Percentiles rank a stretch among this genome's conserved stretches.
Conservation (phyloP, 148 eudicot species). For the Dianthus caryophyllus region DNA sequence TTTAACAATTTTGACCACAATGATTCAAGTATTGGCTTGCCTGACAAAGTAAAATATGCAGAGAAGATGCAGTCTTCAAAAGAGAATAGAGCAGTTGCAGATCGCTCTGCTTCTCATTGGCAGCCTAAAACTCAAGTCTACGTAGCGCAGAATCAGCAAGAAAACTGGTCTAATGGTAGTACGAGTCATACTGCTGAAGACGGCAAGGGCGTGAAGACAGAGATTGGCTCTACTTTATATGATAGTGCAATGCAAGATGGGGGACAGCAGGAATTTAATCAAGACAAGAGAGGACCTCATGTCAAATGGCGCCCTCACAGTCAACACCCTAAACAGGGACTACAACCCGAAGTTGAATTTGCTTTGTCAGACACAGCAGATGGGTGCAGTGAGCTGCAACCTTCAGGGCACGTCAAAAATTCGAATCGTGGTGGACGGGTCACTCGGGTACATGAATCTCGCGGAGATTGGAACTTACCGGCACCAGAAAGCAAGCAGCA, state of each 20-base stretch:
- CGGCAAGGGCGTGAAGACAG: conserved; percentile 18
- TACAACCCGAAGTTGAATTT: conserved; percentile 31
- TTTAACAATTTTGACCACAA: conserved; percentile 32
- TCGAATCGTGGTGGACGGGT: conserved; percentile 38
- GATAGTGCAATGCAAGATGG: conserved; percentile 25
- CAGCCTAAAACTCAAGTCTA: conserved; percentile 62
- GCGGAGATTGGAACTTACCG: conserved; percentile 44
- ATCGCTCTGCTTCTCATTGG: conserved; percentile 65
- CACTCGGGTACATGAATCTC: conserved; percentile 48
- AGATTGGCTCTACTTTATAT: conserved; percentile 19
- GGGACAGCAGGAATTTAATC: conserved; percentile 33
- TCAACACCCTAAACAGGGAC: conserved; percentile 32
- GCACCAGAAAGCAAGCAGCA: conserved; percentile 48
- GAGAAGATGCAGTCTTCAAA: conserved; percentile 41
- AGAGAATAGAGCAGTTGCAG: conserved; percentile 44
- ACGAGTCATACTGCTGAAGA: conserved; percentile 31
- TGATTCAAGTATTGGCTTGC: conserved; percentile 30
- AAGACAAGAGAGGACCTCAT: conserved; percentile 41
- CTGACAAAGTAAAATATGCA: conserved; percentile 36
- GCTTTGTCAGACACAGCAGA: conserved; percentile 23
- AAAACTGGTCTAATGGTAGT: conserved; percentile 35
- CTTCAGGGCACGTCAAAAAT: conserved; percentile 46
- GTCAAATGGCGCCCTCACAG: conserved; percentile 28
- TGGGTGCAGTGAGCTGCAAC: conserved; percentile 36
- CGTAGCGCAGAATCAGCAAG: conserved; percentile 32